Evolutionary conservation across 441 rosid species (phyloP).

Genomic region (Syzygium syzygioides): DNA sequence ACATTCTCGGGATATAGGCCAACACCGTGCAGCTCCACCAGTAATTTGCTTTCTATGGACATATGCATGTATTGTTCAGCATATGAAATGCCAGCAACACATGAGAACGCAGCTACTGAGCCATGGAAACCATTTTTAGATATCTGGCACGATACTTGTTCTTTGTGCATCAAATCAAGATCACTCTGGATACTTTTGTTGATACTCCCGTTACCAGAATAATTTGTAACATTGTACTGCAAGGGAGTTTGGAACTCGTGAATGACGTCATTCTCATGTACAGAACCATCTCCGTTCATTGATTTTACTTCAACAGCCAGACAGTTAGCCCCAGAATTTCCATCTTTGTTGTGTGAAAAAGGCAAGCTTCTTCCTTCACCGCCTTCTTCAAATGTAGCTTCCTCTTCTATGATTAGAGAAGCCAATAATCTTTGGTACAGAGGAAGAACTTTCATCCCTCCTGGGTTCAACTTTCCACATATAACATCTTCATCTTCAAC

Average conservation of each 20-base stretch:
- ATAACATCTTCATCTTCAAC: conserved; percentile 19
- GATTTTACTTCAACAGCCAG: conserved; percentile 57
- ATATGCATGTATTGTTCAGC: conserved; percentile 60
- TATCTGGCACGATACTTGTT: conserved; percentile 29
- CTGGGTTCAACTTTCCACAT: conserved; percentile 39
- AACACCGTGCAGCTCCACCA: conserved; percentile 82
- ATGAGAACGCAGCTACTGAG: conserved; percentile 27
- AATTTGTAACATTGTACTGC: conserved; percentile 44
- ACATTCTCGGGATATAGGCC: conserved; percentile 75
- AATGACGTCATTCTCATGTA: conserved; percentile 66
- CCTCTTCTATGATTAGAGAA: conserved; percentile 95
- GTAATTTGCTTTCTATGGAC: conserved; percentile 69
- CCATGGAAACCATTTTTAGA: conserved; percentile 32
- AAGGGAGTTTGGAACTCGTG: conserved; percentile 56
- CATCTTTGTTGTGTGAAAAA: conserved; percentile 75
- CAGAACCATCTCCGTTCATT: conserved; percentile 70
- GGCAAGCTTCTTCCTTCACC: conserved; percentile 54
- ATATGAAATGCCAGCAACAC: conserved; percentile 30
- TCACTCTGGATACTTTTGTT: conserved; percentile 34
- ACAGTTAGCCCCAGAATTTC: conserved; percentile 79
- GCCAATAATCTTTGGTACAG: conserved; percentile 87
- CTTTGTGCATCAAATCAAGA: conserved; percentile 39
- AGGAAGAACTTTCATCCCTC: conserved; percentile 54
- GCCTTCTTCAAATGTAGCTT: conserved; percentile 45
- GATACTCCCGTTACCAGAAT: conserved; percentile 61